phyloP scores from a whole-genome alignment of 768 basidiomycete species.

The Panus rudis region DNA sequence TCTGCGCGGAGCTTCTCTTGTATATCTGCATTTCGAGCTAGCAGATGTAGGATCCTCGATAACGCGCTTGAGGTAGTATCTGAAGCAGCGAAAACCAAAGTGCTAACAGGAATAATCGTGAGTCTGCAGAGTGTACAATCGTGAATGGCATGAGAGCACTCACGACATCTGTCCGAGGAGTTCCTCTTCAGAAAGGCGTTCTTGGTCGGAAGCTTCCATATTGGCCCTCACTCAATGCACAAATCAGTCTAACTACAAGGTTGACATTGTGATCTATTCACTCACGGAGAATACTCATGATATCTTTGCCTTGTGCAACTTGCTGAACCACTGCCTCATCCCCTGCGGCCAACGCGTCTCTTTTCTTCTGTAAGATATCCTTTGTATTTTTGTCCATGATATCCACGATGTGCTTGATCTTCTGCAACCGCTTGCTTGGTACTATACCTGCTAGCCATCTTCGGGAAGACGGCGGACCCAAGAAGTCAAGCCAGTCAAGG shows the following conservation, averaged over 20 bases:
- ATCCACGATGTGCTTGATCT: constrained; percentile 7
- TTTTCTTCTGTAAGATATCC: constrained; percentile 14
- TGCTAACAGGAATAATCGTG: no score
- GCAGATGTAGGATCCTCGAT: constrained; percentile 16
- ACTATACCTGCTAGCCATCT: constrained; percentile 4
- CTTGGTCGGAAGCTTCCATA: constrained; percentile 3
- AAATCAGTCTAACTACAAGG: no score
- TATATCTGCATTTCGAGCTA: constrained; percentile 15
- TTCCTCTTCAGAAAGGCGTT: constrained; percentile 8
- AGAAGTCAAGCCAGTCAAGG: background rate
- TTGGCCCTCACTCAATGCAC: constrained; percentile 11
- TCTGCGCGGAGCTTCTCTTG: constrained; percentile 20
- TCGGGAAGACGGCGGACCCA: constrained; percentile 1
- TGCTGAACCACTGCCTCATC: constrained; percentile 11
- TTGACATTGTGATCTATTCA: no score
- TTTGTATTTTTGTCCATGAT: constrained; percentile 6
- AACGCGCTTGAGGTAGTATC: constrained; percentile 21
- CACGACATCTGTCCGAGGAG: constrained; percentile 9
- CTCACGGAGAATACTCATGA: constrained; percentile 15
- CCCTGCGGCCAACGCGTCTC: constrained; percentile 9
- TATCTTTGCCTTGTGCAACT: constrained; percentile 13
- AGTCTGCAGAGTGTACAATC: no score
- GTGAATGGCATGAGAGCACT: constrained; percentile 1
- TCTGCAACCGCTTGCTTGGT: constrained; percentile 8
- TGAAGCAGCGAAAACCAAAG: constrained; percentile 19